phyloP scores from a whole-genome alignment of 495 filamentous ascomycete species.

The Aspergillus sparsus region DNA sequence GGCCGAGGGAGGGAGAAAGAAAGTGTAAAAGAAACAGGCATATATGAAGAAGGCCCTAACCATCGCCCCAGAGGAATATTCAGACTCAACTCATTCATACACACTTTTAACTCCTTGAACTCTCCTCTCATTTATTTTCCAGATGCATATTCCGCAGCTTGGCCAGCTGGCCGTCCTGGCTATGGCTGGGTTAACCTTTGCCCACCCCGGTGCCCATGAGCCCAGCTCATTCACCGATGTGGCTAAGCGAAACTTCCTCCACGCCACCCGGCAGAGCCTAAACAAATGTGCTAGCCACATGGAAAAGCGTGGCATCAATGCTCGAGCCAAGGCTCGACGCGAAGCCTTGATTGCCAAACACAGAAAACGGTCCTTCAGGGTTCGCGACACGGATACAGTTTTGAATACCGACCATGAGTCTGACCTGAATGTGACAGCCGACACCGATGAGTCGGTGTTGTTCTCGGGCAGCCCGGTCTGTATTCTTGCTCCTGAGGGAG shows the following conservation, averaged over 20 bases:
- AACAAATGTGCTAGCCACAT: constrained; percentile 24
- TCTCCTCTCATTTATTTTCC: constrained; percentile 9
- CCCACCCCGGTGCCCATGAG: constrained; percentile 30
- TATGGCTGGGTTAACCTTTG: constrained; percentile 22
- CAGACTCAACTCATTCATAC: neutral
- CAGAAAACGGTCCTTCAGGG: constrained; percentile 17
- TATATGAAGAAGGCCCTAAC: no score
- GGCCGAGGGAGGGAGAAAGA: no score
- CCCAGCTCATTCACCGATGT: constrained; percentile 18
- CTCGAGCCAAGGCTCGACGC: constrained; percentile 27
- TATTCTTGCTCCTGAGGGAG: constrained; percentile 31
- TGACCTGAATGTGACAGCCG: constrained; percentile 16
- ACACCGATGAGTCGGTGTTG: constrained; percentile 24
- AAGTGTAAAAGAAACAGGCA: no score
- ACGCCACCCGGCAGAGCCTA: constrained; percentile 23
- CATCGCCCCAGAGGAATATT: neutral
- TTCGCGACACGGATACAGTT: constrained; percentile 24
- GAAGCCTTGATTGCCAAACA: constrained; percentile 22
- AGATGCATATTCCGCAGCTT: constrained; percentile 16
- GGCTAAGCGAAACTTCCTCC: constrained; percentile 25
- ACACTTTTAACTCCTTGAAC: neutral
- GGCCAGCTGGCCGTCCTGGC: constrained; percentile 21
- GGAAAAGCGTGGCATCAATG: constrained; percentile 27
- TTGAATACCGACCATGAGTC: constrained; percentile 23
- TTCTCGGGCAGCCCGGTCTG: constrained; percentile 28